Base-by-base conservation (phyloP, 1,284 basidiomycete species). In the Dichomitus squalens region DNA sequence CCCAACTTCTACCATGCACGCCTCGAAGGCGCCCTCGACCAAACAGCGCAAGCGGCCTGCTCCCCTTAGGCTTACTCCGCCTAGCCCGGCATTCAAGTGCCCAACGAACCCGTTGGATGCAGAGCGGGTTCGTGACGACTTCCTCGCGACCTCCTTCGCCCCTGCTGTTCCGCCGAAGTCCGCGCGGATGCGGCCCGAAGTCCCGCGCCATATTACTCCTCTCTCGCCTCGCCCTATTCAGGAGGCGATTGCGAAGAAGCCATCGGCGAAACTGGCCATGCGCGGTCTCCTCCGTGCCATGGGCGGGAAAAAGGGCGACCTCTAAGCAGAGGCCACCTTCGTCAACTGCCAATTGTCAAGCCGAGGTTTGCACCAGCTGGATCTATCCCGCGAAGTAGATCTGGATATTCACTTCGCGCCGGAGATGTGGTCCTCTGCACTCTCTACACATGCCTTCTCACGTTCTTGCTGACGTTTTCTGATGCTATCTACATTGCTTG, bases 121-220 rank as follows among this genome's bases (percentile, higher is more conserved):
- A 14, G 64, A 65, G 23, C 55, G 59, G 33, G 59, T 67, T 18
- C 63, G 67, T 18, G 60, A 59, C 56, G 70, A 69, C 48, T 72
- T 72, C 63, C 59, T 72, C 57, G 59, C 67, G 25, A 62, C 67
- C 31, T 71, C 70, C 14, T 72, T 72, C 60, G 60, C 59, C 7
- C 69, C 70, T 27, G 38, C 64, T 14, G 52, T 66, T 46, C 34
- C 58, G 7, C 46, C 50, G 8, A 43, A 33, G 50, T 41, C 20
- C 34, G 34, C 49, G n/a, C 55, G 25, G 41, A 35, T 49, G 43
- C 53, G 57, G n/a, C 35, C 50, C 14, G 49, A 50, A 11, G 39
- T 14, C 4, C 39, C 38, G 20, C 27, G 34, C 16, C 20, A 11
- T 8, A 21, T 31, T 16, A 21, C 52, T n/a, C 53, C 53, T 21